Evolutionary conservation across 257 asterid genomes (phyloP), one percentile per base, ranked within the genome.

Genomic region (Plantago ovata): DNA sequence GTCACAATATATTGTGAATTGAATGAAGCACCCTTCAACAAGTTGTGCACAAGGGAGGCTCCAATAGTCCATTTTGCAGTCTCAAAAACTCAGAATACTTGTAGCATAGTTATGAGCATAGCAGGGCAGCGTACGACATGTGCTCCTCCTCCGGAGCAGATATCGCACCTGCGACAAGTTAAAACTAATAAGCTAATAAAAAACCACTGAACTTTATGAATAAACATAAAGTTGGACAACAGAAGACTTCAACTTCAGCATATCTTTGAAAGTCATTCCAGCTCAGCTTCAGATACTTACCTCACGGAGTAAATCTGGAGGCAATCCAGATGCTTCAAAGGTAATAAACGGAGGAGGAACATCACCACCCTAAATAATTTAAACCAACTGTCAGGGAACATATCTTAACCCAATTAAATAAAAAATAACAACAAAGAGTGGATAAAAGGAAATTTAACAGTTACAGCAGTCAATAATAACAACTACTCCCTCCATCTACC

Each of bases 81-180:
- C 94, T 88, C 85, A 84, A 80, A 88, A 86, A 87, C 78, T 85
- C 94, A 83, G 87, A 71, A 78, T 78, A 80, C 81, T 75, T 77
- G 93, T 77, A 69, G 86, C 67, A 74, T 76, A 83, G 79, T 75
- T 77, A 88, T 85, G 94, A 78, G 82, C 94, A 82, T 78, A 72
- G 91, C 95, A 93, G 75, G 75, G 95, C 98, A 89, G 97, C 94
- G 98, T 87, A 91, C 95, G 98, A 91, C 98, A 91, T 85, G 93
- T 91, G 98, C 98, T 91, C 98, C 96, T 75, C 94, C 94, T 73
- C 79, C 59, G 98, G 98, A 91, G 98, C 98, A 91, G 89, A 91
- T 91, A 91, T 91, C 98, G 98, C 98, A 91, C 94, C 96, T 87
- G 96, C 98, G 95, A 85, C 88, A 89, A 89, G 89, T 76, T 80